Evolutionary conservation across 73 alveolate species (phyloP).

Genomic region (Uronychia binucleata): DNA sequence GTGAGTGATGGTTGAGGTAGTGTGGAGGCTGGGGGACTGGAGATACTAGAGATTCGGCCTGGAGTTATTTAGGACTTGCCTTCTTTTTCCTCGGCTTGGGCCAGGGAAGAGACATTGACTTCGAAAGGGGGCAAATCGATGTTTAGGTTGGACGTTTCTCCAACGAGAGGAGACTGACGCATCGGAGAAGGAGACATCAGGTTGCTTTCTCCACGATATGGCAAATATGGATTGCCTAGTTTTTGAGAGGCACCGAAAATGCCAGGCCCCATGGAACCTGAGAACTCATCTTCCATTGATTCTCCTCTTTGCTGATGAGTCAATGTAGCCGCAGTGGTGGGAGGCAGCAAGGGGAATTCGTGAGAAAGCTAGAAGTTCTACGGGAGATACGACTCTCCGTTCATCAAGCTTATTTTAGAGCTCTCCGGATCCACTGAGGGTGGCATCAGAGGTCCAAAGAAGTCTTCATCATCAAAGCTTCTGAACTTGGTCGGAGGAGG

Average conservation of each 20-base stretch:
- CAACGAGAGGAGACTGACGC: not conserved
- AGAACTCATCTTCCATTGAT: not conserved
- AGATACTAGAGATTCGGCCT: no score
- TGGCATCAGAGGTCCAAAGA: not conserved
- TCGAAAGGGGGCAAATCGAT: not conserved
- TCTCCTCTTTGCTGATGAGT: not conserved
- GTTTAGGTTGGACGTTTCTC: not conserved
- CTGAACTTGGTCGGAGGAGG: not conserved
- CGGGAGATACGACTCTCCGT: not conserved
- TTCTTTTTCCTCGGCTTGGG: not conserved
- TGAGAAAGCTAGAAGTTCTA: not conserved
- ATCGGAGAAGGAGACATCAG: not conserved
- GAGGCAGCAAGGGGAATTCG: not conserved
- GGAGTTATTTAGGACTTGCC: no score
- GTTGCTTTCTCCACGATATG: not conserved
- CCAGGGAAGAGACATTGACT: not conserved
- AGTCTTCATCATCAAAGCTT: not conserved
- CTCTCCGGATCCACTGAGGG: not conserved
- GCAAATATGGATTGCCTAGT: not conserved
- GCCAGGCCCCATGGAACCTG: not conserved
- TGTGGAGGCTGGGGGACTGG: no score
- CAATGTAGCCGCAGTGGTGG: not conserved
- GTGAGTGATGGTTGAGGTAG: no score
- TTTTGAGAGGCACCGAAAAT: not conserved
- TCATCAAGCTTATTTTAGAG: not conserved